Conservation (phyloP, 306 rosid species). For the Luffa acutangula region DNA sequence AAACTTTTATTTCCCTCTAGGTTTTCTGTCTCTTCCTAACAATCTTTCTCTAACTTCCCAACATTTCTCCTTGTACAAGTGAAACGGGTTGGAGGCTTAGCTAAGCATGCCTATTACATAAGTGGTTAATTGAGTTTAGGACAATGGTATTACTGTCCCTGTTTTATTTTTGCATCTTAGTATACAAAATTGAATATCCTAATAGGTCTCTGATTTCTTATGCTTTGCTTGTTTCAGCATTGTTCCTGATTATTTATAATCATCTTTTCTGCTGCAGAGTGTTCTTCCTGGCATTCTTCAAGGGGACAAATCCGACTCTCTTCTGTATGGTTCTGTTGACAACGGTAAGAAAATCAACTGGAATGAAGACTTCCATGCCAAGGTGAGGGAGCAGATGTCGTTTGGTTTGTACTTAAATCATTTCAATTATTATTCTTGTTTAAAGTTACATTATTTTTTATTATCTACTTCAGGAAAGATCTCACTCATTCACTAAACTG, state of each 20-base stretch:
- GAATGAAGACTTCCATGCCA: slow-evolving; percentile 94
- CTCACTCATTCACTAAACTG: not conserved
- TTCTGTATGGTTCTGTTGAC: slow-evolving; percentile 95
- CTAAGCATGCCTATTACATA: not conserved
- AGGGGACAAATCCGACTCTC: slow-evolving; percentile 96
- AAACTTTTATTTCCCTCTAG: not conserved
- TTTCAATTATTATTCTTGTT: not conserved
- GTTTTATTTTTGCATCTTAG: not conserved
- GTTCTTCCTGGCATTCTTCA: slow-evolving; percentile 98
- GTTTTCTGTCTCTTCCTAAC: not conserved
- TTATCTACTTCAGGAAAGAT: not conserved
- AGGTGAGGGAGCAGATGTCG: slow-evolving; percentile 39
- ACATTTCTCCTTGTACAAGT: not conserved
- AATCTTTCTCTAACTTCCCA: not conserved
- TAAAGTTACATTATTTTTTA: not conserved
- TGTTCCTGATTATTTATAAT: not conserved
- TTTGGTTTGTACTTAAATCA: slow-evolving; percentile 8
- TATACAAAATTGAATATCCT: not conserved
- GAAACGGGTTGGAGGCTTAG: not conserved
- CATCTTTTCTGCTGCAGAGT: slow-evolving; percentile 46
- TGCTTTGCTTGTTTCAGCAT: not conserved
- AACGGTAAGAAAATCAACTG: slow-evolving; percentile 96
- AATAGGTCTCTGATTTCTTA: not conserved
- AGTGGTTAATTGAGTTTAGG: not conserved
- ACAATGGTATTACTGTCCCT: not conserved